Evolutionary conservation across 148 eudicot species (phyloP).

Genomic region (Rhododendron simsii): DNA sequence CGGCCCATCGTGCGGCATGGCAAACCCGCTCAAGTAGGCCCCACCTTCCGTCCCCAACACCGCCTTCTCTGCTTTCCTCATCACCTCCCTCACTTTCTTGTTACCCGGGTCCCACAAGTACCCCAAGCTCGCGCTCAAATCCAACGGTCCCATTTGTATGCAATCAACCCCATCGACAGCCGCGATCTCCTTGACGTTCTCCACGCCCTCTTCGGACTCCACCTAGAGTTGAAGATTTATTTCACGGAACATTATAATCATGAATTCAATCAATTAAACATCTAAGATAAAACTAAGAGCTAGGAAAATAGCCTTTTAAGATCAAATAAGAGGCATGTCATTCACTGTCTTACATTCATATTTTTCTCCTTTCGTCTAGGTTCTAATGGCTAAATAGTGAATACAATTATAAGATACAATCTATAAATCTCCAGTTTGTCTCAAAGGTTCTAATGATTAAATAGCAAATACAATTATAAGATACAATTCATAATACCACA

Average conservation of each 20-base stretch:
- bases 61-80: constrained; percentile 48
- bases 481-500: neutral
- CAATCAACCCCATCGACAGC: constrained; percentile 90
- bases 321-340: neutral
- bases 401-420: neutral
- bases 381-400: neutral
- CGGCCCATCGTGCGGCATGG: constrained; percentile 69
- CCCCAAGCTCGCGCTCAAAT: constrained; percentile 85
- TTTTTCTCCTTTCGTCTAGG: neutral
- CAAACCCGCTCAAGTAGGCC: constrained; percentile 67
- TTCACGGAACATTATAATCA: neutral
- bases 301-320: neutral
- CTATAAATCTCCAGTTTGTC: neutral
- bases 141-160: constrained; percentile 85
- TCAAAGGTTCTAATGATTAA: neutral
- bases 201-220: constrained; percentile 53
- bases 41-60: constrained; percentile 31
- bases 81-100: constrained; percentile 68
- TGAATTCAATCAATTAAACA: neutral
- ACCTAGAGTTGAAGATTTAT: constrained; percentile 19
- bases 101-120: constrained; percentile 87
- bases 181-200: constrained; percentile 59
- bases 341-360: neutral
- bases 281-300: neutral
- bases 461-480: neutral